These are phyloP conservation scores for slime mould (Dictyostelium discoideum) DNA, from an alignment of 78 protist species.

Conservation along the genomic window dicty_2.7 NC_007088.5:7603001-7603500, in stretches of 20 bases:
- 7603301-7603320: slow-evolving; percentile 37
- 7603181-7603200: too few relatives aligned
- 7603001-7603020: slow-evolving; percentile 6
- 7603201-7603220: too few relatives aligned
- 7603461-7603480: slow-evolving; percentile 51
- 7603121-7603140: background rate
- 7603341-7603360: slow-evolving; percentile 23
- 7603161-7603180: background rate
- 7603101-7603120: background rate
- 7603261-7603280: too few relatives aligned
- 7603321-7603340: slow-evolving; percentile 48
- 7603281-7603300: background rate
- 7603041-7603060: slow-evolving; percentile 44
- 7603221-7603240: too few relatives aligned
- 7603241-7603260: too few relatives aligned
- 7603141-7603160: too few relatives aligned
- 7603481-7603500: slow-evolving; percentile 24
- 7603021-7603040: slow-evolving; percentile 22
- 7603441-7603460: slow-evolving; percentile 53
- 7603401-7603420: background rate
- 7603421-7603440: slow-evolving; percentile 63
- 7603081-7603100: slow-evolving; percentile 1
- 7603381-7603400: background rate
- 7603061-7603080: slow-evolving; percentile 25
- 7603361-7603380: slow-evolving; percentile 40